These are phyloP conservation scores for Aureobasidium leucospermi DNA, from an alignment of 2,329 filamentous ascomycete species.

Conservation along the genomic window DNA sequence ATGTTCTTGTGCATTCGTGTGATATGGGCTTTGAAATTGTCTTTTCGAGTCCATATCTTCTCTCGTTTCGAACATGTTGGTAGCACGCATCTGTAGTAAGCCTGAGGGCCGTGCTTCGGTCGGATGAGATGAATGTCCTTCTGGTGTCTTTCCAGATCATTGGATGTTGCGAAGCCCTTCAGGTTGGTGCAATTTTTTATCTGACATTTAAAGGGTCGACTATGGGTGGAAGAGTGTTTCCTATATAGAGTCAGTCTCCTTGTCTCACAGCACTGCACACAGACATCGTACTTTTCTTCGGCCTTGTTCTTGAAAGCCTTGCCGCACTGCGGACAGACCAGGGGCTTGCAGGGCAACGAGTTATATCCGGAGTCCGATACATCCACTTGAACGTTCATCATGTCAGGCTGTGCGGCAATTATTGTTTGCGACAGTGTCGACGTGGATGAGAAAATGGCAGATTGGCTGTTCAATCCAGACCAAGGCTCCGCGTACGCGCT, in stretches of 20 bases:
- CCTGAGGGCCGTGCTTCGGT: slow-evolving; percentile 39
- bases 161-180: slow-evolving; percentile 68
- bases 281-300: slow-evolving; percentile 12
- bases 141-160: slow-evolving; percentile 75
- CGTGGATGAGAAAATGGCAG: not conserved
- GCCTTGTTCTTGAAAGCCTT: slow-evolving; percentile 13
- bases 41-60: slow-evolving; percentile 72
- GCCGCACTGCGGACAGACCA: not conserved
- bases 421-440: not conserved
- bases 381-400: not conserved
- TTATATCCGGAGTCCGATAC: slow-evolving; percentile 8
- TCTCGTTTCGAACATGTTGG: slow-evolving; percentile 49
- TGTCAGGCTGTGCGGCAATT: not conserved
- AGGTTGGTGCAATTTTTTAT: slow-evolving; percentile 46
- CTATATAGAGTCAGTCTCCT: slow-evolving; percentile 37
- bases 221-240: slow-evolving; percentile 67
- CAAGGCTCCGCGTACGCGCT: slow-evolving; percentile 3
- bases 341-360: not conserved
- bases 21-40: slow-evolving; percentile 82
- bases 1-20: slow-evolving; percentile 52
- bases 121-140: slow-evolving; percentile 59
- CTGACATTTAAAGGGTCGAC: slow-evolving; percentile 58
- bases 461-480: not conserved
- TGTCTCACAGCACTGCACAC: not conserved
- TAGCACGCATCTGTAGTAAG: slow-evolving; percentile 54